Percentiles rank a stretch among this genome's conserved stretches.
phyloP scores from a whole-genome alignment of 192 early-diverging fungal species.

The Coemansia sp. region DNA sequence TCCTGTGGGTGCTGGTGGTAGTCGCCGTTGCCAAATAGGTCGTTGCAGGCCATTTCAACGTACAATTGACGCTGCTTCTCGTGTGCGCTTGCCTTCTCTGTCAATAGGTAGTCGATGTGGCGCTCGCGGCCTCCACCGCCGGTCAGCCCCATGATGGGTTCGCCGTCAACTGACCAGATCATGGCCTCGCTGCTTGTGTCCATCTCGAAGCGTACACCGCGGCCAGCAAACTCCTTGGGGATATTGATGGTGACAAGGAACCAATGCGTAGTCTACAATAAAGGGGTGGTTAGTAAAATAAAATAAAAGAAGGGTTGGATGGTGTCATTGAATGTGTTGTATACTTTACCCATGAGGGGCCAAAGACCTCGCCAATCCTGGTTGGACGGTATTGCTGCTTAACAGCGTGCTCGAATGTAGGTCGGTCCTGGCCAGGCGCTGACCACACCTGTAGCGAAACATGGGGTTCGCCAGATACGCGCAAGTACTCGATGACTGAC shows the following conservation, averaged over 20 bases:
- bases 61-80: slow-evolving; percentile 69
- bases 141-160: slow-evolving; percentile 84
- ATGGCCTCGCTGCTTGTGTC: slow-evolving; percentile 86
- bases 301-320: background rate
- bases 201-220: slow-evolving; percentile 80
- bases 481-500: slow-evolving; percentile 55
- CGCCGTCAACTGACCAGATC: slow-evolving; percentile 83
- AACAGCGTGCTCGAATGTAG: slow-evolving; percentile 56
- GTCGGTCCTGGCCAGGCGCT: slow-evolving; percentile 58
- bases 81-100: slow-evolving; percentile 38
- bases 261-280: slow-evolving; percentile 72
- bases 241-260: slow-evolving; percentile 70
- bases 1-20: slow-evolving; percentile 67
- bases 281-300: slow-evolving; percentile 16
- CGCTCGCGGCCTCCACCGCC: slow-evolving; percentile 66
- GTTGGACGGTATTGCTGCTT: slow-evolving; percentile 67
- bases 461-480: slow-evolving; percentile 49
- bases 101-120: slow-evolving; percentile 61
- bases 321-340: background rate
- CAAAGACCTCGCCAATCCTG: slow-evolving; percentile 75
- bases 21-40: slow-evolving; percentile 84
- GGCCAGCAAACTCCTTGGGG: slow-evolving; percentile 62
- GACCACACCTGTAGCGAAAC: slow-evolving; percentile 60
- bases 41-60: slow-evolving; percentile 91
- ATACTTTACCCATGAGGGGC: slow-evolving; percentile 79